Conservation (phyloP, 805 yeast species). For the Saturnispora bothae region DNA sequence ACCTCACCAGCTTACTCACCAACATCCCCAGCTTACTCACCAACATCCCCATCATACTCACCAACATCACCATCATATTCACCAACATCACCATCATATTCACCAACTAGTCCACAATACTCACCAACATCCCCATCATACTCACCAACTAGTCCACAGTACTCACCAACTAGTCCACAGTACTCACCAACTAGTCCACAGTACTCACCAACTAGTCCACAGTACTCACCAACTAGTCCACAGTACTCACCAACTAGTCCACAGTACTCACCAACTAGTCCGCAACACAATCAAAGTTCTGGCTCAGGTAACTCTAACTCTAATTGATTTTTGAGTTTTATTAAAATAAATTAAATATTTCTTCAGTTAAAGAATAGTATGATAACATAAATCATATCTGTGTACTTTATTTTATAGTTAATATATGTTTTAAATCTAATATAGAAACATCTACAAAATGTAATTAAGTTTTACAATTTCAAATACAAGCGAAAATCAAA, state of each 20-base stretch:
- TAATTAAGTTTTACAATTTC: neutral
- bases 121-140: conserved; percentile 55
- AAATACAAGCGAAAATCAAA: conserved; percentile 1
- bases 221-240: conserved; percentile 73
- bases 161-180: conserved; percentile 57
- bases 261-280: conserved; percentile 65
- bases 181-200: conserved; percentile 75
- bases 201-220: conserved; percentile 67
- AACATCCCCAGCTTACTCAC: conserved; percentile 54
- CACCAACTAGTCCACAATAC: conserved; percentile 54
- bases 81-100: conserved; percentile 53
- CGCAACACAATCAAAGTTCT: conserved; percentile 65
- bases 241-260: conserved; percentile 74
- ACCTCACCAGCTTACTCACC: conserved; percentile 73
- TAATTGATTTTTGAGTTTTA: conserved; percentile 19
- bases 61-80: conserved; percentile 64
- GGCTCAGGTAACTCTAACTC: conserved; percentile 29
- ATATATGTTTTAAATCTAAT: conserved; percentile 5
- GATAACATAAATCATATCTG: conserved; percentile 2
- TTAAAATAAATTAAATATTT: neutral
- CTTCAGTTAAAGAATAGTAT: conserved; percentile 1
- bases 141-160: conserved; percentile 48
- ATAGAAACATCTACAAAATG: neutral
- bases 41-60: conserved; percentile 60
- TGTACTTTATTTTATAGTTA: conserved; percentile 9